phyloP scores from a whole-genome alignment of 1,284 basidiomycete species.

The Moniliophthora roreri region DNA sequence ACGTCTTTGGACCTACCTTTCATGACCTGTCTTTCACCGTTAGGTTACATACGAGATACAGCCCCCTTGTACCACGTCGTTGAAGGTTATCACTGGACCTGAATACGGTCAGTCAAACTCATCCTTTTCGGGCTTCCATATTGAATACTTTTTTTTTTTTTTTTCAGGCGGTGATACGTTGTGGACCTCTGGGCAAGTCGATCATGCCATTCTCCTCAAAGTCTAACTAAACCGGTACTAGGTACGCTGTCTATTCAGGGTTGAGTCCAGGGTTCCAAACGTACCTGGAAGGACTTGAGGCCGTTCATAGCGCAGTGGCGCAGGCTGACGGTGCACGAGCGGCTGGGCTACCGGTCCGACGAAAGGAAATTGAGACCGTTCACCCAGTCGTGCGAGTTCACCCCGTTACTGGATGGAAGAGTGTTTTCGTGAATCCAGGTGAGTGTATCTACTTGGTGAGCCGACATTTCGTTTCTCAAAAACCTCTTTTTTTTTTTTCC shows the following conservation, averaged over 20 bases:
- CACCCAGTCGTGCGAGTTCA: conserved; percentile 74
- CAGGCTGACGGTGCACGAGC: conserved; percentile 69
- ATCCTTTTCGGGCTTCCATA: neutral
- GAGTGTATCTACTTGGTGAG: conserved; percentile 15
- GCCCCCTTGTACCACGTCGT: conserved; percentile 69
- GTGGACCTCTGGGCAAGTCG: conserved; percentile 62
- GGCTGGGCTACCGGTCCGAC: conserved; percentile 63
- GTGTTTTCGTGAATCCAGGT: conserved; percentile 71
- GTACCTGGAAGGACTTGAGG: conserved; percentile 65
- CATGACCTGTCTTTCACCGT: neutral
- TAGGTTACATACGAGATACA: conserved; percentile 70
- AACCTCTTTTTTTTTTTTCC: neutral
- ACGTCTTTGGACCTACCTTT: neutral
- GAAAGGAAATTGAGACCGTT: conserved; percentile 67
- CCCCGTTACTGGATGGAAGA: conserved; percentile 82
- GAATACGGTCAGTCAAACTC: conserved; percentile 38
- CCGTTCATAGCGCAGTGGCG: conserved; percentile 67
- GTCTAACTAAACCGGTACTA: conserved; percentile 21
- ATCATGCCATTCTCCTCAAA: neutral
- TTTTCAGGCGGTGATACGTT: conserved; percentile 61
- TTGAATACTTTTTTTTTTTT: neutral
- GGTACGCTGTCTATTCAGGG: conserved; percentile 70
- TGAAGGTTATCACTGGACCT: conserved; percentile 65
- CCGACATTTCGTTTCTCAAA: conserved; percentile 6
- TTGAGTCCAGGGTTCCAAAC: conserved; percentile 65